These are phyloP conservation scores for Xylaria nigripes DNA, from an alignment of 495 filamentous ascomycete species.

Conservation along the genomic window DNA sequence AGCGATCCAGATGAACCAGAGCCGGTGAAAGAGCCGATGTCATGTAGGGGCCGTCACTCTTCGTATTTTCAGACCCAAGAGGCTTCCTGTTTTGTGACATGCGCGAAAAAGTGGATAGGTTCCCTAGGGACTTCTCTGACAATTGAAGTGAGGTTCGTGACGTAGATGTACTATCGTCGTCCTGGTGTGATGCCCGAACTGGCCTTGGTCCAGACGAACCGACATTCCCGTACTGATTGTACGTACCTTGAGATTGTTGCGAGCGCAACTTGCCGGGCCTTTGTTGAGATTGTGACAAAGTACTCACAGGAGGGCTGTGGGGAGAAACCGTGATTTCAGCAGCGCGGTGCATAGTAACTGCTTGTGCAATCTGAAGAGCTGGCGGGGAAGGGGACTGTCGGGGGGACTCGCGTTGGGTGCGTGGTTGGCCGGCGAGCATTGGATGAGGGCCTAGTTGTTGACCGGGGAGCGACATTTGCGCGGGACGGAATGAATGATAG, in stretches of 20 bases:
- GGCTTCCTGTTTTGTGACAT: slow-evolving; percentile 23
- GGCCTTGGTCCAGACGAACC: background rate
- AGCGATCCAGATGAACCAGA: background rate
- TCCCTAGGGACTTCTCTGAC: slow-evolving; percentile 9
- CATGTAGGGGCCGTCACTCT: slow-evolving; percentile 11
- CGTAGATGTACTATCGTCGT: background rate
- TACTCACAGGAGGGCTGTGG: slow-evolving; percentile 8
- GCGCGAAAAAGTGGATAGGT: slow-evolving; percentile 3
- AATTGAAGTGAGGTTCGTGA: slow-evolving; percentile 11
- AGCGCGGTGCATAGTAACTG: slow-evolving; percentile 18
- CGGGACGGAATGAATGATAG: slow-evolving; percentile 15
- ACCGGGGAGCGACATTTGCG: slow-evolving; percentile 18
- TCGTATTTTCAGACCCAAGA: slow-evolving; percentile 14
- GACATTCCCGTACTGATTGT: slow-evolving; percentile 11
- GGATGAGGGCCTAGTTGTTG: slow-evolving; percentile 17
- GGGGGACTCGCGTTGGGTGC: slow-evolving; percentile 8
- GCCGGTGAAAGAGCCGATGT: slow-evolving; percentile 5
- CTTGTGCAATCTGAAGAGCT: slow-evolving; percentile 19
- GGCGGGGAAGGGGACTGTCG: slow-evolving; percentile 9
- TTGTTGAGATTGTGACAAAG: slow-evolving; percentile 10
- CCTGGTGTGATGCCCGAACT: background rate
- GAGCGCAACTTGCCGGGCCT: slow-evolving; percentile 5
- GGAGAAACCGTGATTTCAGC: slow-evolving; percentile 23
- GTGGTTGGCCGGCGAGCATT: slow-evolving; percentile 18
- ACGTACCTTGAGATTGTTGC: slow-evolving; percentile 10